Percentiles rank a stretch among this genome's conserved stretches.
phyloP scores from a whole-genome alignment of 2,329 filamentous ascomycete species.

The Ceratocystis cubensis region DNA sequence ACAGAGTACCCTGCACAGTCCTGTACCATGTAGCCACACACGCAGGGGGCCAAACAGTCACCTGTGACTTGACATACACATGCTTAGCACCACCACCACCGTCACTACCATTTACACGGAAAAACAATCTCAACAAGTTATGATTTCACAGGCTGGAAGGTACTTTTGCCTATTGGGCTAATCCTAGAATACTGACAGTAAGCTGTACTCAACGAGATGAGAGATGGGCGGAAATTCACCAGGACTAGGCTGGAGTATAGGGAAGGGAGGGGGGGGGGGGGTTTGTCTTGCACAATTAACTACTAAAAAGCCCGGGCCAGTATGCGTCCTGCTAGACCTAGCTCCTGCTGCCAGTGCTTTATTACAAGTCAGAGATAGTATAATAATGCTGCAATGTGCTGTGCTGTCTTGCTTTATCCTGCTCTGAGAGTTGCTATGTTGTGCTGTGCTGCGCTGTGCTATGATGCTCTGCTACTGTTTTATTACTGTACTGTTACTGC shows the following conservation, averaged over 20 bases:
- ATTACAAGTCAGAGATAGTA: background rate
- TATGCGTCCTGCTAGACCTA: background rate
- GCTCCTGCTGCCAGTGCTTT: background rate
- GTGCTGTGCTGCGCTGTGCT: background rate
- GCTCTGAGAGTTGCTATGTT: background rate
- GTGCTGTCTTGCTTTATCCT: background rate
- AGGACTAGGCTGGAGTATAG: background rate
- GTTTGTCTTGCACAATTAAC: background rate
- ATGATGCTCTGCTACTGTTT: background rate
- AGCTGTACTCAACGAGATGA: background rate
- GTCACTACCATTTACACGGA: background rate
- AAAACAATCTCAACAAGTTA: background rate
- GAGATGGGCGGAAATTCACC: background rate
- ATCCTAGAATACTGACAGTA: background rate
- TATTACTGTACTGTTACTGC: too few species aligned
- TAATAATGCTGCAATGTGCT: too few species aligned
- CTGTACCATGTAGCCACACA: background rate
- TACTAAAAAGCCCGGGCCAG: background rate
- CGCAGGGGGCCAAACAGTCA: background rate
- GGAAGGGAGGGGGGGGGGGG: background rate
- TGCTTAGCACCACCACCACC: background rate
- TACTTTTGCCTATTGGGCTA: background rate
- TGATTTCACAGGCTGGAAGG: background rate
- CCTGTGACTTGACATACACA: background rate
- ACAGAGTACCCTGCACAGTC: background rate